Conservation (phyloP, 768 basidiomycete species). For the Suillus clintonianus region DNA sequence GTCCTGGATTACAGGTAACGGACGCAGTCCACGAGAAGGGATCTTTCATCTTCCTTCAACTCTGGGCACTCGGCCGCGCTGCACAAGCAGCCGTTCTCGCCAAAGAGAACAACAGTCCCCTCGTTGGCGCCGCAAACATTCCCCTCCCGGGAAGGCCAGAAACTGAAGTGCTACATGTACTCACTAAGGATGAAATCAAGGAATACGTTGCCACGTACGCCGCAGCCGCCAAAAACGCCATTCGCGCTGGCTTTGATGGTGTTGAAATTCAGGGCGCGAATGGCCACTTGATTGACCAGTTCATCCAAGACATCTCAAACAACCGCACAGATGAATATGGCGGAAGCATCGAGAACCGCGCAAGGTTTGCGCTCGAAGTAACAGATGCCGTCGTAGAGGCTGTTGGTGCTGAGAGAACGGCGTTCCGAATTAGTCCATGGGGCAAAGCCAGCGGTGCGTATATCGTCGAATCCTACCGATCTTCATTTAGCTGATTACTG, state of each 20-base stretch:
- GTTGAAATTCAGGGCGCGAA: slow-evolving; percentile 46
- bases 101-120: slow-evolving; percentile 32
- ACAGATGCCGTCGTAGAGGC: slow-evolving; percentile 50
- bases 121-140: slow-evolving; percentile 37
- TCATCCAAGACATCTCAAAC: slow-evolving; percentile 60
- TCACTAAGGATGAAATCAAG: slow-evolving; percentile 33
- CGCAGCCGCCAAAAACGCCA: slow-evolving; percentile 35
- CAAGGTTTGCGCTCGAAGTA: slow-evolving; percentile 57
- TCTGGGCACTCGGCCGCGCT: slow-evolving; percentile 56
- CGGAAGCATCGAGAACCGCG: slow-evolving; percentile 61
- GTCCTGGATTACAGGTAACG: slow-evolving; percentile 41
- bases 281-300: slow-evolving; percentile 59
- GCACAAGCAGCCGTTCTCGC: slow-evolving; percentile 36
- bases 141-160: slow-evolving; percentile 11
- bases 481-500: slow-evolving; percentile 1
- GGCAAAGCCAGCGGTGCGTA: slow-evolving; percentile 33
- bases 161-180: slow-evolving; percentile 15
- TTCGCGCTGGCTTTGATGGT: slow-evolving; percentile 47
- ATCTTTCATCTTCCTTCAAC: slow-evolving; percentile 48
- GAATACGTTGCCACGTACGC: slow-evolving; percentile 30
- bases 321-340: slow-evolving; percentile 67
- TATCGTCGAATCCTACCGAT: not conserved
- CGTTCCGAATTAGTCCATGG: slow-evolving; percentile 62
- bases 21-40: slow-evolving; percentile 57
- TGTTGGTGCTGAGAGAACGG: slow-evolving; percentile 56